A percentile compares a stretch with the other conserved stretches of the same genome.
These are phyloP conservation scores for Citrus medica DNA, from an alignment of 345 rosid species.

Conservation along the genomic window DNA sequence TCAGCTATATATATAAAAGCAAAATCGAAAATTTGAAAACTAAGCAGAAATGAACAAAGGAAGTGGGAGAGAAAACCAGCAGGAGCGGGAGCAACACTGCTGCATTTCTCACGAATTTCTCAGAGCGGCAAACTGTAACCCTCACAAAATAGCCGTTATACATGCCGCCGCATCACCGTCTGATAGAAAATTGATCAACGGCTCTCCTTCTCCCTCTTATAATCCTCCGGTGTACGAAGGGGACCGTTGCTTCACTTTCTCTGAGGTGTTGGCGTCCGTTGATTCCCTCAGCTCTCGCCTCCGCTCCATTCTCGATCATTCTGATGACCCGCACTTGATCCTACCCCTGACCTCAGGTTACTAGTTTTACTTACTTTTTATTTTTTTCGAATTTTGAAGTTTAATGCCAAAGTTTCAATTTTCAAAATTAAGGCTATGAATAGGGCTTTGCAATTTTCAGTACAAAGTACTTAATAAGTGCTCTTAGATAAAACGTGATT, in stretches of 20 bases:
- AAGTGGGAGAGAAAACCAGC: not conserved
- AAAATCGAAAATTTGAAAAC: not conserved
- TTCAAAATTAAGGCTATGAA: not conserved
- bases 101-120: conserved; percentile 69
- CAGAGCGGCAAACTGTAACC: conserved; percentile 45
- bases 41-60: not conserved
- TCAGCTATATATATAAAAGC: not conserved
- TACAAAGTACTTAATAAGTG: not conserved
- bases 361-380: not conserved
- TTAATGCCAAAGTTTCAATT: not conserved
- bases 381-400: not conserved
- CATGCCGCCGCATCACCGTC: conserved; percentile 35
- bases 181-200: conserved; percentile 16
- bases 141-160: conserved; percentile 50
- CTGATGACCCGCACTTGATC: conserved; percentile 39
- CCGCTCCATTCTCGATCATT: conserved; percentile 38
- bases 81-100: conserved; percentile 30
- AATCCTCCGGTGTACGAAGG: conserved; percentile 52
- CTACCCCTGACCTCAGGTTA: conserved; percentile 35
- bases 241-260: conserved; percentile 62
- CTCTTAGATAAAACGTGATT: not conserved
- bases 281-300: conserved; percentile 55
- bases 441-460: not conserved
- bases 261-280: conserved; percentile 46
- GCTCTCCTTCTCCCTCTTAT: not conserved